Evolutionary conservation across 345 rosid genomes (phyloP).

Genomic region (Lepidium aucheri): DNA sequence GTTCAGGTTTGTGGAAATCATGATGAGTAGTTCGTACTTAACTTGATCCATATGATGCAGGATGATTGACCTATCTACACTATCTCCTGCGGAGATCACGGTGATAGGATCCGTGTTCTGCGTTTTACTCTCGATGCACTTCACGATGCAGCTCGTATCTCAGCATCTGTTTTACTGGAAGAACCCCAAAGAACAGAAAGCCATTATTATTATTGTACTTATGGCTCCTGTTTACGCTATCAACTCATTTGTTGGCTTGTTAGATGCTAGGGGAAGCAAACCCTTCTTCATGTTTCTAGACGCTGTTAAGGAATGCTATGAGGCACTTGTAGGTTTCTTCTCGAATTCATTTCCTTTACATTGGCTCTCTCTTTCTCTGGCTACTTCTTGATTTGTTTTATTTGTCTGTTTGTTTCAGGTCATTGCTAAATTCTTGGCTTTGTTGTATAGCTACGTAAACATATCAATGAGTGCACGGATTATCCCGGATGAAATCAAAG

Average conservation of each 20-base stretch:
- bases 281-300: constrained; percentile 69
- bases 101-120: constrained; percentile 31
- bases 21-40: background rate
- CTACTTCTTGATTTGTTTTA: constrained; percentile 5
- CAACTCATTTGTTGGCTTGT: constrained; percentile 68
- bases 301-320: constrained; percentile 75
- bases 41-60: background rate
- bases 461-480: constrained; percentile 63
- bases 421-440: constrained; percentile 83
- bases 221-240: constrained; percentile 86
- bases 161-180: constrained; percentile 95
- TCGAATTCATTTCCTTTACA: background rate
- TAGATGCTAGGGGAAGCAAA: constrained; percentile 71
- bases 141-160: constrained; percentile 70
- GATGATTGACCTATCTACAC: constrained; percentile 11
- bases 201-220: constrained; percentile 66
- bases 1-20: background rate
- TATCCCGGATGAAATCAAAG: constrained; percentile 84
- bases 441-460: constrained; percentile 82
- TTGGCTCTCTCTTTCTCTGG: background rate
- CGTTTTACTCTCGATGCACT: constrained; percentile 60
- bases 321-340: constrained; percentile 64
- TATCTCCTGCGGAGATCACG: constrained; percentile 31
- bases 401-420: constrained; percentile 41
- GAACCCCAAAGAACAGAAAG: constrained; percentile 86